Evolutionary conservation across 2,329 filamentous ascomycete species (phyloP).

Genomic region (Xylariaceae sp.): DNA sequence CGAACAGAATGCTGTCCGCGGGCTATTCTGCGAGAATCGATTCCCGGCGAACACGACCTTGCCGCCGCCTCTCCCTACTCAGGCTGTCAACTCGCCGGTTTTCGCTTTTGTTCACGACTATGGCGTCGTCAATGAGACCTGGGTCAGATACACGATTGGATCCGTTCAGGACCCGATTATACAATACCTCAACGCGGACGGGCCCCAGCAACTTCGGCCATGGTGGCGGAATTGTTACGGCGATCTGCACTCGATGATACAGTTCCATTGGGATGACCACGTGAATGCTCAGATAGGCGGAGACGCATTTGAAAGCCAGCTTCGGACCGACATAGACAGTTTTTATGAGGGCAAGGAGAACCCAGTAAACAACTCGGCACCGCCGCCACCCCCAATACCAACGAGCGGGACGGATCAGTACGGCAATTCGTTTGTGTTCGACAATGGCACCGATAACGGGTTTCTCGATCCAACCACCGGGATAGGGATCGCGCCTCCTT

Average conservation of each 20-base stretch:
- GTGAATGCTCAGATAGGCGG: constrained; percentile 53
- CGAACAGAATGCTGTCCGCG: constrained; percentile 41
- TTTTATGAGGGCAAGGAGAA: constrained; percentile 45
- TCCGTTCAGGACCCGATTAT: constrained; percentile 65
- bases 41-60: constrained; percentile 52
- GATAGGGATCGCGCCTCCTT: constrained; percentile 50
- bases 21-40: constrained; percentile 56
- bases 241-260: constrained; percentile 51
- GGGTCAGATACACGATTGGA: constrained; percentile 62
- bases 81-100: constrained; percentile 60
- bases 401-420: constrained; percentile 26
- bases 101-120: constrained; percentile 60
- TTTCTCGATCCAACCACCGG: constrained; percentile 43
- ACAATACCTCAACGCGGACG: constrained; percentile 63
- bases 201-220: constrained; percentile 62
- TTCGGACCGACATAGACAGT: constrained; percentile 59
- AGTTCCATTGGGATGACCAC: constrained; percentile 66
- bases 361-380: constrained; percentile 50
- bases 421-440: constrained; percentile 21
- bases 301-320: constrained; percentile 58
- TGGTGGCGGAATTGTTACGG: constrained; percentile 66
- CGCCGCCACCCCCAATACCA: constrained; percentile 32
- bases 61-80: constrained; percentile 40
- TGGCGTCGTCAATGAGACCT: constrained; percentile 35
- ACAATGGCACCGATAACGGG: constrained; percentile 22